Evolutionary conservation across 208 protist genomes (phyloP).

Genomic region (Angomonas deanei): DNA sequence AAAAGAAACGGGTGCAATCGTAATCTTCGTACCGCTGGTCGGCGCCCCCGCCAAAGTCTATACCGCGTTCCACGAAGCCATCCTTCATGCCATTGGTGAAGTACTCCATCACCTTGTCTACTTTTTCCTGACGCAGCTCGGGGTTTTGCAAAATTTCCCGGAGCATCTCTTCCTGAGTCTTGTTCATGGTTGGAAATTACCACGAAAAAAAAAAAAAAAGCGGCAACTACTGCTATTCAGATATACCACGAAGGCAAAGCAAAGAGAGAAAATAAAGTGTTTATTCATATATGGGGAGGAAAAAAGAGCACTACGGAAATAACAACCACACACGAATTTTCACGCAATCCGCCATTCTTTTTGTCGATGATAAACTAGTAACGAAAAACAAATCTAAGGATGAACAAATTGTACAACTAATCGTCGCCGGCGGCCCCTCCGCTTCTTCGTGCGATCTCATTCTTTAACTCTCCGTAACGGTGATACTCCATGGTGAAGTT

Average conservation of each 20-base stretch:
- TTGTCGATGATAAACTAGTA: not conserved
- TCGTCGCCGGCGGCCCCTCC: not conserved
- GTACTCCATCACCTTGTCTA: not conserved
- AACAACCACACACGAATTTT: not conserved
- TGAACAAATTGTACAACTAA: not conserved
- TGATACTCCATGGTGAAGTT: slow-evolving; percentile 59
- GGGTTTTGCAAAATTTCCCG: not conserved
- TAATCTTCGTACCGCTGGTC: slow-evolving; percentile 15
- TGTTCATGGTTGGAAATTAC: slow-evolving; percentile 1
- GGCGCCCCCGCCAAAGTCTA: not conserved
- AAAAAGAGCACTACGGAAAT: not conserved
- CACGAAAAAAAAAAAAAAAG: slow-evolving; percentile 1
- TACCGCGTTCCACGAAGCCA: not conserved
- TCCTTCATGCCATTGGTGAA: slow-evolving; percentile 5
- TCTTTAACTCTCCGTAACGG: slow-evolving; percentile 77
- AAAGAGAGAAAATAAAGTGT: slow-evolving; percentile 3
- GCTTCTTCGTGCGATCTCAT: slow-evolving; percentile 44
- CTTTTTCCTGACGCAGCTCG: slow-evolving; percentile 2
- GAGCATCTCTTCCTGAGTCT: not conserved
- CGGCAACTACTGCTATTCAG: no score
- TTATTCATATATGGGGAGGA: not conserved
- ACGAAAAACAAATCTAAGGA: not conserved
- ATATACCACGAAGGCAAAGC: not conserved
- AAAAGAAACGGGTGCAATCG: slow-evolving; percentile 68
- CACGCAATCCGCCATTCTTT: not conserved